Conservation (phyloP, 2,329 filamentous ascomycete species). For the Botrytis elliptica region DNA sequence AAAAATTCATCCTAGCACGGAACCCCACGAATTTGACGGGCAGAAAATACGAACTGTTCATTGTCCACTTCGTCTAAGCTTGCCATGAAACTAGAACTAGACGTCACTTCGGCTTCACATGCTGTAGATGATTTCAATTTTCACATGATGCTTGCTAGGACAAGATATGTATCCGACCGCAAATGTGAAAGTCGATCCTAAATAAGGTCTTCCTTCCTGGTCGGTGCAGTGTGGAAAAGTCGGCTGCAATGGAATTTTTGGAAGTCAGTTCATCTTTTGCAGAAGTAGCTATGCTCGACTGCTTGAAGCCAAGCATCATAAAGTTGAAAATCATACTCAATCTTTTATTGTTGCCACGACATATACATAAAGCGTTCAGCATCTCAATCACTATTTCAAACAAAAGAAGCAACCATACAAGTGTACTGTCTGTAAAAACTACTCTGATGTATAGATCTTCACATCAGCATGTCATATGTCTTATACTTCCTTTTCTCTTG, state of each 20-base stretch:
- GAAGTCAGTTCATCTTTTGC: neutral
- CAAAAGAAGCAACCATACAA: neutral
- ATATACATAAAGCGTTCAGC: neutral
- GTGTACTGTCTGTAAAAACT: neutral
- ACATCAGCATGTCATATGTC: neutral
- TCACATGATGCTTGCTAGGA: neutral
- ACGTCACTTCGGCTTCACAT: neutral
- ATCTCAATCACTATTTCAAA: neutral
- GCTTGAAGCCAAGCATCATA: neutral
- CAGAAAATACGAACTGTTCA: neutral
- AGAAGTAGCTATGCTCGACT: neutral
- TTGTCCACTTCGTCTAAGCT: neutral
- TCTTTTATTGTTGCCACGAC: neutral
- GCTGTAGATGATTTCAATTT: neutral
- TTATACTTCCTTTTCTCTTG: neutral
- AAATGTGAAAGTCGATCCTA: neutral
- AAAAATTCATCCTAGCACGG: neutral
- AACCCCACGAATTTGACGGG: neutral
- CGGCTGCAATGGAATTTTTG: neutral
- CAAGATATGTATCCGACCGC: neutral
- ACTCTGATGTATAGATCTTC: neutral
- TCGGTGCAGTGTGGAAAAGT: neutral
- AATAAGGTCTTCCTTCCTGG: neutral
- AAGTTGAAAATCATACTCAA: neutral
- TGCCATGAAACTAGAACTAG: neutral